These are phyloP conservation scores for Akebia trifoliata DNA, from an alignment of 164 flowering plant genomes.

Conservation along the genomic window DNA sequence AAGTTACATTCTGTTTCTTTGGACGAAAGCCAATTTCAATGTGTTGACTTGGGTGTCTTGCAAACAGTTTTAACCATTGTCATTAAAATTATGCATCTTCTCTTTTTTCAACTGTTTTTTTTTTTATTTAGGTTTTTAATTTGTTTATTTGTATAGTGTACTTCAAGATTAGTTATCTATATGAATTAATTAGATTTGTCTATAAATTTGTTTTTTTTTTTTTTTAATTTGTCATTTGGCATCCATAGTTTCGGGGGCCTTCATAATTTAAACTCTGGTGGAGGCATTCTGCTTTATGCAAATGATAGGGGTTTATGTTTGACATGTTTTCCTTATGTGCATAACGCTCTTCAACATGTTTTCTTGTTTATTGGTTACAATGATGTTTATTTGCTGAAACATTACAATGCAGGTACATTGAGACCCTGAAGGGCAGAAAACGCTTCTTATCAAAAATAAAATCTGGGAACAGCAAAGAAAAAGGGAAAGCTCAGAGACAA, in stretches of 20 bases:
- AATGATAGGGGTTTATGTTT: neutral
- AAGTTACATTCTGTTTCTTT: neutral
- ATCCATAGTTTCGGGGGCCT: neutral
- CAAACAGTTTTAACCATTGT: too few species aligned
- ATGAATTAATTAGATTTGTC: too few species aligned
- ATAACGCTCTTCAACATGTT: neutral
- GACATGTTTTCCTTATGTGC: neutral
- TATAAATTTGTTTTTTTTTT: too few species aligned
- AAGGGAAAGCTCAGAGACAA: conserved; percentile 97
- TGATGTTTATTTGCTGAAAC: neutral
- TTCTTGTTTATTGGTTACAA: neutral
- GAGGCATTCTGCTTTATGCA: neutral
- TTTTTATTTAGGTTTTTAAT: neutral
- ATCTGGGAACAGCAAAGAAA: conserved; percentile 67
- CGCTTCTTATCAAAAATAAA: conserved; percentile 84
- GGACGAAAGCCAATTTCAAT: neutral
- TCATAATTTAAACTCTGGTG: neutral
- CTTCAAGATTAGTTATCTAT: too few species aligned
- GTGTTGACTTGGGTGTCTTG: too few species aligned
- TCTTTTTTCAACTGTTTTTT: neutral
- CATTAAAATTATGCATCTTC: too few species aligned
- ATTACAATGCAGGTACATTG: conserved; percentile 46
- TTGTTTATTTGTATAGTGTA: too few species aligned
- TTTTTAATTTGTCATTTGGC: too few species aligned
- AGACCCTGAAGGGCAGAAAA: conserved; percentile 85